Percentiles rank a stretch among this genome's conserved stretches.
Evolutionary conservation across 2,329 filamentous ascomycete species (phyloP).

Genomic region (Chalara sp.): DNA sequence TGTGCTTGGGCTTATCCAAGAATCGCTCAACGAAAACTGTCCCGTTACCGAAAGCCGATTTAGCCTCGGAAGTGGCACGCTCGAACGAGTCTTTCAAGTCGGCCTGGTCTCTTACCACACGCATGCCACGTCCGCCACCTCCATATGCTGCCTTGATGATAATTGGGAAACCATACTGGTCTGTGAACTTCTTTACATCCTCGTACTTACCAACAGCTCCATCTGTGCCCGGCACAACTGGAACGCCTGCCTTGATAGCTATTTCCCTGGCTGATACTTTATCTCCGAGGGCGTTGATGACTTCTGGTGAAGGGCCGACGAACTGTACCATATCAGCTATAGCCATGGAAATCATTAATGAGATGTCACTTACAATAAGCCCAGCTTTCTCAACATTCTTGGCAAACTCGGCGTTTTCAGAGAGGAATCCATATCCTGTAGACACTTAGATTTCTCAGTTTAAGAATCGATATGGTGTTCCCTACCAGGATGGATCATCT

Average conservation of each 20-base stretch:
- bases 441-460: slow-evolving; percentile 8
- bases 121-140: slow-evolving; percentile 97
- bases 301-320: slow-evolving; percentile 81
- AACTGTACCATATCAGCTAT: slow-evolving; percentile 48
- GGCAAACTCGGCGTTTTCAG: slow-evolving; percentile 94
- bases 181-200: slow-evolving; percentile 93
- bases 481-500: slow-evolving; percentile 90
- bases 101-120: slow-evolving; percentile 85
- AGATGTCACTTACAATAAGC: slow-evolving; percentile 63
- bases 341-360: not conserved
- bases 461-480: not conserved
- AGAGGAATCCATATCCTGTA: slow-evolving; percentile 87
- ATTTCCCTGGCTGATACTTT: slow-evolving; percentile 92
- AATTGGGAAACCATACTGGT: slow-evolving; percentile 93
- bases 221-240: slow-evolving; percentile 88
- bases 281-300: slow-evolving; percentile 91
- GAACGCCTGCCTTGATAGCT: slow-evolving; percentile 81
- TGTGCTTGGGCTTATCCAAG: slow-evolving; percentile 98
- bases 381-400: slow-evolving; percentile 92
- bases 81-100: slow-evolving; percentile 84
- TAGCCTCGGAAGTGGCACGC: slow-evolving; percentile 93
- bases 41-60: slow-evolving; percentile 94
- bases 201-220: slow-evolving; percentile 83
- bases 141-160: slow-evolving; percentile 99
- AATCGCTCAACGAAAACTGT: slow-evolving; percentile 99